Evolutionary conservation across 768 basidiomycete species (phyloP), one percentile per base, ranked within the genome.

Genomic region (Fistulinella prunicolor): DNA sequence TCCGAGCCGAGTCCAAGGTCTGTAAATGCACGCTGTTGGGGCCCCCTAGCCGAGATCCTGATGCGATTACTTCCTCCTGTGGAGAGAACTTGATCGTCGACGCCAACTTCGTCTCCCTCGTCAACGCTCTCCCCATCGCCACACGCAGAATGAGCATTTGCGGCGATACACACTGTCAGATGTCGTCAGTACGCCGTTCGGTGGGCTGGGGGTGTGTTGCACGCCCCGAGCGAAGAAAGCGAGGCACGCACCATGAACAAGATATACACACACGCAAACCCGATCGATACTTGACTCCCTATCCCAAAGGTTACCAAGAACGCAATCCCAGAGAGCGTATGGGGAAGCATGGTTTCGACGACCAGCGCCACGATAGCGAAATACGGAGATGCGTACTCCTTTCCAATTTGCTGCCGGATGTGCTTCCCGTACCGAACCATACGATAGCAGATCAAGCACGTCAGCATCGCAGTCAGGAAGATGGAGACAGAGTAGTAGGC

Each of bases 61-160:
- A 32, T 32, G n/a, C 17, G n/a, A 5, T 19, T 12, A 36, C 35
- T 13, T 35, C 9, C 19, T 3, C 38, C 32, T 5, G 24, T 5
- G 53, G 42, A 26, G 44, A 46, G 32, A 54, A 54, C 28, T 44
- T 36, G 41, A 54, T n/a, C 17, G 49, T 40, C 38, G 49, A 44
- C 5, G 9, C 13, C n/a, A 9, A 9, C 4, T 20, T 26, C 8
- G 35, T 30, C 30, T 17, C 26, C 3, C 37, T n/a, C 8, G 35
- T 32, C 60, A 51, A 57, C 21, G 47, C 49, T 10, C 20, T 43
- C 4, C 46, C 55, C 34, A 38, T 44, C 3, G 32, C 44, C 28
- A 60, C 40, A 12, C 57, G 46, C 22, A 58, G 21, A 9, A 56
- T 50, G n/a, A 56, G 23, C 38, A 51, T 42, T 32, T 54, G 59